Percentiles rank a stretch among this genome's conserved stretches.
phyloP scores from a whole-genome alignment of 257 asterid species.

The Capsicum chinense region DNA sequence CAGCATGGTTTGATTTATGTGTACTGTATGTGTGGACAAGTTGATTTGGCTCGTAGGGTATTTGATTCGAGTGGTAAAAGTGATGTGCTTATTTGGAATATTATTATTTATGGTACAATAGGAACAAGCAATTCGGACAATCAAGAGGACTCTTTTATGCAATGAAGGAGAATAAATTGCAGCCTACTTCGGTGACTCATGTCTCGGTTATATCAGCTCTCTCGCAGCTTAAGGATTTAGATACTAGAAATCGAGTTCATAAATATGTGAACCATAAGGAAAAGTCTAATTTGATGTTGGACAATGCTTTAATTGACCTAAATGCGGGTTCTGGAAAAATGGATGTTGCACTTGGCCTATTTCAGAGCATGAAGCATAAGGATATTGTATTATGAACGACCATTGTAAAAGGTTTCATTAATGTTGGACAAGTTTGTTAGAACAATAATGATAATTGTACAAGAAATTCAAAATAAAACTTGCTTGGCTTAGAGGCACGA shows the following conservation, averaged over 20 bases:
- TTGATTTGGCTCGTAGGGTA: conserved; percentile 39
- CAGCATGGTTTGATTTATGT: conserved; percentile 38
- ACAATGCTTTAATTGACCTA: conserved; percentile 36
- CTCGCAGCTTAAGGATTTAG: conserved; percentile 41
- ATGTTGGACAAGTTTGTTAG: conserved; percentile 28
- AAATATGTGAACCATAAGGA: conserved; percentile 33
- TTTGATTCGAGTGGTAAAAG: conserved; percentile 37
- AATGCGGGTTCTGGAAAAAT: conserved; percentile 40
- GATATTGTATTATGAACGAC: conserved; percentile 45
- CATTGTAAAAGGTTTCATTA: conserved; percentile 38
- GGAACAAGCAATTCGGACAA: conserved; percentile 31
- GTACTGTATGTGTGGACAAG: conserved; percentile 32
- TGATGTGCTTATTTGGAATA: conserved; percentile 39
- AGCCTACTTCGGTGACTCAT: conserved; percentile 41
- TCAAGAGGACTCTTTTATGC: conserved; percentile 33
- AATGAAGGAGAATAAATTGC: conserved; percentile 37
- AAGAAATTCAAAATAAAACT: too few relatives aligned
- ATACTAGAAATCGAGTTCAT: conserved; percentile 36
- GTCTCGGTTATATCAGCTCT: conserved; percentile 40
- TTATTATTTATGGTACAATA: conserved; percentile 41
- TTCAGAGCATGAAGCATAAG: conserved; percentile 33
- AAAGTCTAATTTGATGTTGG: conserved; percentile 33
- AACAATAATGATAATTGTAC: too few relatives aligned
- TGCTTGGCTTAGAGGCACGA: too few relatives aligned
- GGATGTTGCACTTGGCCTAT: conserved; percentile 38